Evolutionary conservation across 768 basidiomycete species (phyloP).

Genomic region (Hericium rajendrae): DNA sequence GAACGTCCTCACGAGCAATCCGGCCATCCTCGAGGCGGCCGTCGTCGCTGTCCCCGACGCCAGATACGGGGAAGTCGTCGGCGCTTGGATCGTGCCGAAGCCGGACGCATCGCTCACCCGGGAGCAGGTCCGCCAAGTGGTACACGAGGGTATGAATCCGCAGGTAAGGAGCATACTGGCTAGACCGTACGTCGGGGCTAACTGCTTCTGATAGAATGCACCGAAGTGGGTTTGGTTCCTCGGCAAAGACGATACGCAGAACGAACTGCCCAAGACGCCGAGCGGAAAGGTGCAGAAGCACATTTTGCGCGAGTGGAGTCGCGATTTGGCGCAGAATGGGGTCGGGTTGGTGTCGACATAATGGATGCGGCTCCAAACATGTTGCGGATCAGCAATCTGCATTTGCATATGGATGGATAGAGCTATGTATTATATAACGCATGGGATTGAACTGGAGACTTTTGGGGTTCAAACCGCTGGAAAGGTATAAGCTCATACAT

Average conservation of each 20-base stretch:
- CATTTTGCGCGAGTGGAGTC: conserved; percentile 60
- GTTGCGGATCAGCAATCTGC: too few species aligned
- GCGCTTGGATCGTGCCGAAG: conserved; percentile 59
- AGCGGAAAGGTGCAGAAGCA: conserved; percentile 87
- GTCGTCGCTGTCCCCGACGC: conserved; percentile 61
- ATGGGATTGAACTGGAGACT: too few species aligned
- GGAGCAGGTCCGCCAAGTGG: conserved; percentile 44
- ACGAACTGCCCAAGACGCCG: conserved; percentile 76
- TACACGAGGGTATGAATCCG: conserved; percentile 60
- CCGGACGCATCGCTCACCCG: conserved; percentile 25
- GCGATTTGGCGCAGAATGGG: conserved; percentile 35
- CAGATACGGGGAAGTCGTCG: conserved; percentile 70
- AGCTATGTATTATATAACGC: too few species aligned
- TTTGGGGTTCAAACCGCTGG: too few species aligned
- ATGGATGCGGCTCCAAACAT: not conserved
- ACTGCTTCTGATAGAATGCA: conserved; percentile 41
- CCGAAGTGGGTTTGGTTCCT: conserved; percentile 81
- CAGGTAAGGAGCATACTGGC: conserved; percentile 39
- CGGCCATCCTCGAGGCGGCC: conserved; percentile 59
- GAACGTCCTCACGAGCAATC: conserved; percentile 51
- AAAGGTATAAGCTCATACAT: too few species aligned
- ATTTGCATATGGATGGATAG: too few species aligned
- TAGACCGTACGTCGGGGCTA: not conserved
- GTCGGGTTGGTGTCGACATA: conserved; percentile 26
- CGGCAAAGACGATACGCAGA: conserved; percentile 58